phyloP scores from a whole-genome alignment of 352 stramenopile genomes.

The Pythium brachiatum region DNA sequence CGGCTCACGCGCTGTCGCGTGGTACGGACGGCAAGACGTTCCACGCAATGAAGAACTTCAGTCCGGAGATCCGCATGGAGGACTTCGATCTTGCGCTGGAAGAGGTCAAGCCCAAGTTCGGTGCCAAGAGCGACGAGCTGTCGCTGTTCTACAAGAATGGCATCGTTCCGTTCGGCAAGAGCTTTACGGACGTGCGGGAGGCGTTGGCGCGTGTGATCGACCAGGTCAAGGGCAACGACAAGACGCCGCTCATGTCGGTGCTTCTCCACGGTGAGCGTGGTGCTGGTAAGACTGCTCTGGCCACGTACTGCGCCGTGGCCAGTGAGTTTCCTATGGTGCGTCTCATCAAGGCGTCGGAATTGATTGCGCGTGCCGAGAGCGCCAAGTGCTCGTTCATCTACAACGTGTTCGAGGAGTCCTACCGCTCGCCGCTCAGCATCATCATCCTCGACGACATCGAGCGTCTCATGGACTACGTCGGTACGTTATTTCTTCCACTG shows the following conservation, averaged over 20 bases:
- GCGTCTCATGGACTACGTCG: constrained; percentile 97
- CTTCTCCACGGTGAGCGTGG: constrained; percentile 94
- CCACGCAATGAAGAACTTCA: constrained; percentile 77
- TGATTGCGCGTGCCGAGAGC: constrained; percentile 95
- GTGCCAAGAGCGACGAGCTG: constrained; percentile 92
- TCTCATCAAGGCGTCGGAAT: constrained; percentile 96
- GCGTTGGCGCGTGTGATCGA: constrained; percentile 93
- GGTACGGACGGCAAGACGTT: constrained; percentile 84
- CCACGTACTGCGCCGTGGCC: constrained; percentile 94
- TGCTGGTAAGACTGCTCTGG: constrained; percentile 97
- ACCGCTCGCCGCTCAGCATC: constrained; percentile 97
- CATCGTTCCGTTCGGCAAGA: constrained; percentile 94
- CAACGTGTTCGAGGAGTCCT: constrained; percentile 96
- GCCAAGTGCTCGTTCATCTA: constrained; percentile 94
- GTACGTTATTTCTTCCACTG: constrained; percentile 29
- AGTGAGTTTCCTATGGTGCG: constrained; percentile 98
- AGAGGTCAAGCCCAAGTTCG: constrained; percentile 98
- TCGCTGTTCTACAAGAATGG: constrained; percentile 95
- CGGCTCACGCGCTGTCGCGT: constrained; percentile 77
- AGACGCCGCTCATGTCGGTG: constrained; percentile 97
- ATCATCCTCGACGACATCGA: constrained; percentile 99
- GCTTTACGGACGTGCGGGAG: constrained; percentile 92
- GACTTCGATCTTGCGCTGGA: constrained; percentile 96
- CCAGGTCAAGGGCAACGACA: constrained; percentile 92
- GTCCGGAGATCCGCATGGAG: constrained; percentile 75